Evolutionary conservation across 2,329 filamentous ascomycete species (phyloP).

Genomic region (Hypomyces perniciosus): DNA sequence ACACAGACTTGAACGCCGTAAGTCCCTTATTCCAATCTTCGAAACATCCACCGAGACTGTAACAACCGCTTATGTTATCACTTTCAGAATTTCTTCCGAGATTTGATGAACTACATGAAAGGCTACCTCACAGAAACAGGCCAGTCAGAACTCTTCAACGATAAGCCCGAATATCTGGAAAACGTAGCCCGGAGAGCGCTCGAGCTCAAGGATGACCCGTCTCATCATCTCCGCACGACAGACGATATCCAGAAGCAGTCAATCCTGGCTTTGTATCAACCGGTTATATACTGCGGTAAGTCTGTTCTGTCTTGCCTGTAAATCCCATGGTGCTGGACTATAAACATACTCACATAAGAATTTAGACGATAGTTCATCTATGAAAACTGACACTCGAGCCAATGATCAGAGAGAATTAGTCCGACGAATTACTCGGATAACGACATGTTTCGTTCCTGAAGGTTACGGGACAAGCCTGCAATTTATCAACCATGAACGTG

Average conservation of each 20-base stretch:
- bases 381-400: neutral
- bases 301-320: neutral
- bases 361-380: conserved; percentile 9
- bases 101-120: conserved; percentile 2
- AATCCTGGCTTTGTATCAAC: conserved; percentile 2
- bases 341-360: neutral
- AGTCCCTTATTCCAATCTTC: too few species aligned
- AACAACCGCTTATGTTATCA: too few species aligned
- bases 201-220: neutral
- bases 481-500: conserved; percentile 2
- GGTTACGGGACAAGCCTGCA: conserved; percentile 3
- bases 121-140: neutral
- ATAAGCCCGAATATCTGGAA: neutral
- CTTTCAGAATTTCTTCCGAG: neutral
- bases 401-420: conserved; percentile 3
- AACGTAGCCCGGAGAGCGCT: neutral
- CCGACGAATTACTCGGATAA: conserved; percentile 1
- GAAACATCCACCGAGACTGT: too few species aligned
- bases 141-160: neutral
- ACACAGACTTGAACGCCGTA: too few species aligned
- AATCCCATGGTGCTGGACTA: neutral
- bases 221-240: neutral
- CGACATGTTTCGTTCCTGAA: conserved; percentile 3
- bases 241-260: neutral
- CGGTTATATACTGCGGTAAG: conserved; percentile 10